Evolutionary conservation across 768 basidiomycete genomes (phyloP).

Genomic region (Thelephora ganbajun): DNA sequence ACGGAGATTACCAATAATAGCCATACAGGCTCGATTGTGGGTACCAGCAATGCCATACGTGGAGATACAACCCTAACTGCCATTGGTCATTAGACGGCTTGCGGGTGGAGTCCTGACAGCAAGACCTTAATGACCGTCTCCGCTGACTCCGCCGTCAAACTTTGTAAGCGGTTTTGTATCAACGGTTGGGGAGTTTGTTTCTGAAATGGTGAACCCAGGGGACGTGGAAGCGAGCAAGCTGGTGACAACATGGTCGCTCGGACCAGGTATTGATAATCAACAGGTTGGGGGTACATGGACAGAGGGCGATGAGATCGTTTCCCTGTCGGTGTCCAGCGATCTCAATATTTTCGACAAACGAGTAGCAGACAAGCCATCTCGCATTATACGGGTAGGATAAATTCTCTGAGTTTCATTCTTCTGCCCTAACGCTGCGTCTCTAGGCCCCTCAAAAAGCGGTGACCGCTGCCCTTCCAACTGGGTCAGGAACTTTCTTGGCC

Average conservation of each 20-base stretch:
- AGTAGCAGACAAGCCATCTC: constrained; percentile 41
- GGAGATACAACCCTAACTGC: not conserved
- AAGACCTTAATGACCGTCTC: constrained; percentile 68
- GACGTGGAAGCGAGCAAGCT: constrained; percentile 64
- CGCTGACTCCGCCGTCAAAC: constrained; percentile 74
- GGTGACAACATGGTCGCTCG: constrained; percentile 55
- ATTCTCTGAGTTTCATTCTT: not conserved
- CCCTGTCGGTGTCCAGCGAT: constrained; percentile 70
- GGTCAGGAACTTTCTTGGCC: constrained; percentile 57
- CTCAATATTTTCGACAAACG: constrained; percentile 76
- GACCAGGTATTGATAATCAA: constrained; percentile 62
- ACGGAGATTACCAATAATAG: constrained; percentile 52
- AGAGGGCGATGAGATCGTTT: constrained; percentile 55
- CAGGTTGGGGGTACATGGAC: constrained; percentile 88
- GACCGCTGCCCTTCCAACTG: constrained; percentile 38
- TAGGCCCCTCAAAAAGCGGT: constrained; percentile 77
- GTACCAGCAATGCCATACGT: constrained; percentile 14
- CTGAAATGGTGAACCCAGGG: constrained; percentile 33
- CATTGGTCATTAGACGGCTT: constrained; percentile 36
- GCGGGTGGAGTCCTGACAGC: constrained; percentile 72
- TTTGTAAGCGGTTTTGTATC: constrained; percentile 40
- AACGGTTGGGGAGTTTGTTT: not conserved
- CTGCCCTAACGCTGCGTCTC: not conserved
- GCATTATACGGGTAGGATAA: constrained; percentile 43
- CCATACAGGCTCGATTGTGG: constrained; percentile 65